Percentiles rank a stretch among this genome's conserved stretches.
Conservation (phyloP, 768 basidiomycete genomes). For the Gymnopilus dilepis region DNA sequence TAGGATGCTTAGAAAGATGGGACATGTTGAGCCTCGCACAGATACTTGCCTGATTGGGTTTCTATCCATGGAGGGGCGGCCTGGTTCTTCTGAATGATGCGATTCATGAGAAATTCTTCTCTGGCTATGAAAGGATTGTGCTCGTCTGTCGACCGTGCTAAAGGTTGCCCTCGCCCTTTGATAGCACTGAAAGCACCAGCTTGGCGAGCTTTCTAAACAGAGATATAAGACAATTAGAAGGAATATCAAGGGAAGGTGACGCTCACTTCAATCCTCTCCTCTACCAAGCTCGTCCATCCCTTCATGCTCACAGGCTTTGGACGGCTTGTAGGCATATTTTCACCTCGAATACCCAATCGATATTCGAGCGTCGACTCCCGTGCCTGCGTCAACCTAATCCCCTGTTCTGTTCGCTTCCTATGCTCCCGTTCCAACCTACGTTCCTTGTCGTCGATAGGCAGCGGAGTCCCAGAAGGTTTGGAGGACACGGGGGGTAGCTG, state of each 20-base stretch:
- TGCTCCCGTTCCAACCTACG: constrained; percentile 53
- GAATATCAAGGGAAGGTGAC: background rate
- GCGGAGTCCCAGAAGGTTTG: constrained; percentile 16
- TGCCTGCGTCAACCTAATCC: constrained; percentile 63
- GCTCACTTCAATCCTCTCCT: constrained; percentile 79
- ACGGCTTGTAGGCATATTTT: constrained; percentile 25
- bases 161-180: constrained; percentile 62
- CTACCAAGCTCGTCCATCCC: constrained; percentile 77
- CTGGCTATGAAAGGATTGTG: constrained; percentile 65
- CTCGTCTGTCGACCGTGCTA: constrained; percentile 44
- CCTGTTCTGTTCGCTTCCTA: constrained; percentile 55
- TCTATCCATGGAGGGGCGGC: constrained; percentile 89
- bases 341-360: constrained; percentile 56
- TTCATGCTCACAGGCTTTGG: constrained; percentile 67
- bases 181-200: constrained; percentile 76
- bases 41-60: constrained; percentile 61
- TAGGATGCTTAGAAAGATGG: no score
- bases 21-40: no score
- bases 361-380: constrained; percentile 81
- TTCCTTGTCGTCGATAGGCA: constrained; percentile 40
- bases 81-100: constrained; percentile 83
- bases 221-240: background rate
- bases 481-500: constrained; percentile 40
- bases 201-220: constrained; percentile 59
- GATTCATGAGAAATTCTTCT: constrained; percentile 86